Evolutionary conservation across 495 filamentous ascomycete species (phyloP).

Genomic region (Xylaria scruposa): DNA sequence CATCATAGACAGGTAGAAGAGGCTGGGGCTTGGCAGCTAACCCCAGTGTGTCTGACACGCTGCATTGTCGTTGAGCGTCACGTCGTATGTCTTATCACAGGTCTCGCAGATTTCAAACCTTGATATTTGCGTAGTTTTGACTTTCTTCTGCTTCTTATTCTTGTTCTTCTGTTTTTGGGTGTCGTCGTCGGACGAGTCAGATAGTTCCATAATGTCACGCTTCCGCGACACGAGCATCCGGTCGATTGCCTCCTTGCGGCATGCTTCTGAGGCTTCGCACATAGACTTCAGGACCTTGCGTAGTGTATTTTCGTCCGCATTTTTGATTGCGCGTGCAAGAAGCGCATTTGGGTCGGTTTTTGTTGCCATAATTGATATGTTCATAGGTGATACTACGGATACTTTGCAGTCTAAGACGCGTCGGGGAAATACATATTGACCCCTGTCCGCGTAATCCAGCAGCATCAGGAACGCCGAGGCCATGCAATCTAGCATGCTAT

Average conservation of each 20-base stretch:
- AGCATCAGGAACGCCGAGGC: not conserved
- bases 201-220: slow-evolving; percentile 15
- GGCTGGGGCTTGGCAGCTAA: not conserved
- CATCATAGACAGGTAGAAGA: not conserved
- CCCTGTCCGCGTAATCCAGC: not conserved
- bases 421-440: not conserved
- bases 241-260: slow-evolving; percentile 13
- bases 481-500: not conserved
- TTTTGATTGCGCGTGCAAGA: slow-evolving; percentile 5
- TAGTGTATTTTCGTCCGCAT: slow-evolving; percentile 14
- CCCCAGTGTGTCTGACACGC: slow-evolving; percentile 19
- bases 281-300: slow-evolving; percentile 14
- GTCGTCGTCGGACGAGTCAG: slow-evolving; percentile 12
- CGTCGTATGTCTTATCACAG: slow-evolving; percentile 17
- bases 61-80: slow-evolving; percentile 18
- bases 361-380: not conserved
- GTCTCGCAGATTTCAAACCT: slow-evolving; percentile 14
- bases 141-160: slow-evolving; percentile 17
- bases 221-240: slow-evolving; percentile 19
- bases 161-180: slow-evolving; percentile 7
- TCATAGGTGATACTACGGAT: not conserved
- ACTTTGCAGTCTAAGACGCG: not conserved
- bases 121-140: not conserved
- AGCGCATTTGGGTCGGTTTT: not conserved
- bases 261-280: slow-evolving; percentile 22